These are phyloP conservation scores for Larix sibirica DNA, from an alignment of 83 land plant genomes.

Conservation along the genomic window DNA sequence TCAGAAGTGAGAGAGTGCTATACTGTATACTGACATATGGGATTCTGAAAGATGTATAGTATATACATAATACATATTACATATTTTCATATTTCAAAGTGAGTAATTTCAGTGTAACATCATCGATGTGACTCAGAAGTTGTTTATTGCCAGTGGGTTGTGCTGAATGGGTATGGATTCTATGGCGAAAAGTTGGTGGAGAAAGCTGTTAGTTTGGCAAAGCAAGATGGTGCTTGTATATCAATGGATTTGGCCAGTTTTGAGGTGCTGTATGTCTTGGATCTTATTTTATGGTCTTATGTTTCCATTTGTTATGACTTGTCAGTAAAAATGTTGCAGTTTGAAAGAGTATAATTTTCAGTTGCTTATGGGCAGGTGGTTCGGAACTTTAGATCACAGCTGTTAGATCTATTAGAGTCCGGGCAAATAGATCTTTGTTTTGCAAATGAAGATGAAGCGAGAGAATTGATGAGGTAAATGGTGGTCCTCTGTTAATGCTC, in stretches of 20 bases:
- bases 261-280: conserved; percentile 51
- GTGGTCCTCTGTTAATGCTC: not conserved
- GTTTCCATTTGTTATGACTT: not conserved
- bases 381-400: conserved; percentile 60
- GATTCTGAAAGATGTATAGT: not conserved
- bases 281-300: not conserved
- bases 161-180: conserved; percentile 74
- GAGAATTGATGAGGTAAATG: conserved; percentile 78
- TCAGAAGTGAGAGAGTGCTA: not conserved
- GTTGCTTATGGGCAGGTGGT: conserved; percentile 64
- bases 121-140: not conserved
- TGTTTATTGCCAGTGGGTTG: conserved; percentile 73
- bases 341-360: not conserved
- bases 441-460: conserved; percentile 98
- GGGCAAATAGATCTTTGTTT: conserved; percentile 89
- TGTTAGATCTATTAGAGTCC: conserved; percentile 66
- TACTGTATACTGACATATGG: not conserved
- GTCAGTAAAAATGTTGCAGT: not conserved
- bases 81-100: not conserved
- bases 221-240: conserved; percentile 74
- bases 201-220: conserved; percentile 68
- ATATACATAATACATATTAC: not conserved
- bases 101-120: not conserved
- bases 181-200: conserved; percentile 62
- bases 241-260: conserved; percentile 97